phyloP scores from a whole-genome alignment of 495 filamentous ascomycete species.

The Aspergillus hancockii region DNA sequence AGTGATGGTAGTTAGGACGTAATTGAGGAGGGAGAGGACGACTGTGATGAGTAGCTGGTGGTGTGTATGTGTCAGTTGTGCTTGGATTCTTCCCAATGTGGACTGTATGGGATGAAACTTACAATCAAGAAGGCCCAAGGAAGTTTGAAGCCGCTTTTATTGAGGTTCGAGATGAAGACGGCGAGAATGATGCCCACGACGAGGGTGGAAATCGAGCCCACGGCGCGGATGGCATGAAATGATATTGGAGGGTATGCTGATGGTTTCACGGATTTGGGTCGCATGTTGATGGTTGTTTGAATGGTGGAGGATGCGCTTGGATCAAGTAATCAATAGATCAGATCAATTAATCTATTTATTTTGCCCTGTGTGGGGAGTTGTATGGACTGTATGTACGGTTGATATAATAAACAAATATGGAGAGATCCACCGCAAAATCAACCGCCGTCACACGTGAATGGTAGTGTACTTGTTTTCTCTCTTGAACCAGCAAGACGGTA shows the following conservation, averaged over 20 bases:
- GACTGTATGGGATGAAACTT: slow-evolving; percentile 22
- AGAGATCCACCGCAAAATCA: neutral
- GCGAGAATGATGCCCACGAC: slow-evolving; percentile 59
- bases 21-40: slow-evolving; percentile 54
- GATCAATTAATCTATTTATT: neutral
- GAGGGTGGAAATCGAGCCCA: slow-evolving; percentile 54
- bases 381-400: slow-evolving; percentile 1
- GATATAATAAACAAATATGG: neutral
- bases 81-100: slow-evolving; percentile 7
- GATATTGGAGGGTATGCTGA: slow-evolving; percentile 58
- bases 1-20: slow-evolving; percentile 53
- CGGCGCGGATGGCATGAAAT: slow-evolving; percentile 57
- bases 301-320: neutral
- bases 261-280: slow-evolving; percentile 44
- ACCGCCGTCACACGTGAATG: neutral
- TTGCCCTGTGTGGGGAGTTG: neutral
- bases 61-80: slow-evolving; percentile 7
- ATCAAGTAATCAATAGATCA: neutral
- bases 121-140: slow-evolving; percentile 69
- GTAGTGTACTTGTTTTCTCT: neutral
- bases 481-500: slow-evolving; percentile 6
- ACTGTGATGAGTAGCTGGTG: slow-evolving; percentile 56
- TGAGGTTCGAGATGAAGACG: slow-evolving; percentile 63
- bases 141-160: slow-evolving; percentile 50
- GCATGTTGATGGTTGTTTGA: slow-evolving; percentile 23